Base-by-base conservation (phyloP, 164 flowering plant genomes). In the Houttuynia cordata region DNA sequence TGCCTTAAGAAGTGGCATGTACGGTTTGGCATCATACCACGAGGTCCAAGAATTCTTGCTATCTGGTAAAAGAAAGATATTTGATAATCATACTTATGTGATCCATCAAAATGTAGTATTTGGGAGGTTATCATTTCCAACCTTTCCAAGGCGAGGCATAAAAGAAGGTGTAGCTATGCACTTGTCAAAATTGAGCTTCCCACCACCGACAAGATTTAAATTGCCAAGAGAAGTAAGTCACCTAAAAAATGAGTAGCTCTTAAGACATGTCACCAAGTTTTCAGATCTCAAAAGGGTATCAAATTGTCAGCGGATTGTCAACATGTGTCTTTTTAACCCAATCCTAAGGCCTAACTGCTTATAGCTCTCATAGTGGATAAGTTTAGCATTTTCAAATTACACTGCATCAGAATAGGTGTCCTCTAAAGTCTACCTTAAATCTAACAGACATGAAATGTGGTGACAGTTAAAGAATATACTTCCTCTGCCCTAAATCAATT, bases 21-120 rank as follows among this genome's bases (percentile, higher is more conserved):
- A 25, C 85, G 76, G 62, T 88, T 85, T 57, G 97, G 97, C 84
- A 85, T 82, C 73, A 87, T 62, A 60, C 89, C 82, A 52, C 81
- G 86, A 61, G 78, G 74, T 51, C 81, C 83, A 47, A 93, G 91
- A 74, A 82, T 72, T 69, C 66, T 85, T 56, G 85, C 78, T 57
- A 93, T 74, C 97, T 90, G 87, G 60, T 41, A 67, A 63, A 42
- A n/a, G 37, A 22, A 61, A 68, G 49, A 30, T 2, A 30, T 2
- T 30, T 9, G 61, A 0, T 64, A 54, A 53, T 39, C 8, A 39
- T 45, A 8, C 15, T 21, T 45, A 7, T 69, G 53, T 6, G 6
- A 30, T 30, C 37, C 37, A 30, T 6, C 6, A 34, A 40, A 22
- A 15, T 14, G 37, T 18, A 50, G 37, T 8, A 65, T 34, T 34